Percentiles rank a stretch among this genome's conserved stretches.
Conservation (phyloP, 2,329 filamentous ascomycete genomes). For the Talaromyces marneffei region DNA sequence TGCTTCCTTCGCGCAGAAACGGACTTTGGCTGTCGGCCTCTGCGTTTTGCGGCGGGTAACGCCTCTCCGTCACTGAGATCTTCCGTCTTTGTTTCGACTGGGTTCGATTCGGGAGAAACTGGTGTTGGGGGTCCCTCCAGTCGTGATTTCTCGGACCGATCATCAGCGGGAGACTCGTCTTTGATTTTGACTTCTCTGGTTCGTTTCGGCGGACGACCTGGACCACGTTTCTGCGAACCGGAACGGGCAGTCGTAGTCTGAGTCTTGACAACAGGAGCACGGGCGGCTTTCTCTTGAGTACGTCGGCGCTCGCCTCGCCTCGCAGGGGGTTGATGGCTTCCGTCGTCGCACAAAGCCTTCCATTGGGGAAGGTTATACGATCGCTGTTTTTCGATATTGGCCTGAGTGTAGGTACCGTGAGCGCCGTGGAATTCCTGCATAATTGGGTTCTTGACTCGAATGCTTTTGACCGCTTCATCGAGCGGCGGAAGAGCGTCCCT, state of each 20-base stretch:
- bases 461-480: constrained; percentile 80
- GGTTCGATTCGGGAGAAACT: constrained; percentile 50
- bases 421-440: constrained; percentile 97
- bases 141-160: constrained; percentile 34
- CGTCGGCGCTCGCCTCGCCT: constrained; percentile 61
- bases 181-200: constrained; percentile 35
- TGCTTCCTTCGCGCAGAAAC: constrained; percentile 83
- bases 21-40: constrained; percentile 59
- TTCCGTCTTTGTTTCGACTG: constrained; percentile 52
- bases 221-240: constrained; percentile 42
- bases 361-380: constrained; percentile 96
- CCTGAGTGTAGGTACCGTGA: constrained; percentile 91
- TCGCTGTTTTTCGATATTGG: constrained; percentile 92
- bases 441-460: constrained; percentile 93
- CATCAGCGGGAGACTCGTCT: constrained; percentile 33
- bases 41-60: constrained; percentile 38
- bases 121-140: constrained; percentile 49
- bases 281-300: constrained; percentile 45
- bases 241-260: constrained; percentile 29
- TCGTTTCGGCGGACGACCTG: constrained; percentile 35
- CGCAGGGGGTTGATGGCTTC: constrained; percentile 91
- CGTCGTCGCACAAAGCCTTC: constrained; percentile 88
- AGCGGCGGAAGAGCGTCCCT: constrained; percentile 66
- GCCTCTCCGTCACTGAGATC: constrained; percentile 41
- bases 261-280: constrained; percentile 32